Conservation (phyloP, 139 green algal species). For the Pedinophyceae sp. region DNA sequence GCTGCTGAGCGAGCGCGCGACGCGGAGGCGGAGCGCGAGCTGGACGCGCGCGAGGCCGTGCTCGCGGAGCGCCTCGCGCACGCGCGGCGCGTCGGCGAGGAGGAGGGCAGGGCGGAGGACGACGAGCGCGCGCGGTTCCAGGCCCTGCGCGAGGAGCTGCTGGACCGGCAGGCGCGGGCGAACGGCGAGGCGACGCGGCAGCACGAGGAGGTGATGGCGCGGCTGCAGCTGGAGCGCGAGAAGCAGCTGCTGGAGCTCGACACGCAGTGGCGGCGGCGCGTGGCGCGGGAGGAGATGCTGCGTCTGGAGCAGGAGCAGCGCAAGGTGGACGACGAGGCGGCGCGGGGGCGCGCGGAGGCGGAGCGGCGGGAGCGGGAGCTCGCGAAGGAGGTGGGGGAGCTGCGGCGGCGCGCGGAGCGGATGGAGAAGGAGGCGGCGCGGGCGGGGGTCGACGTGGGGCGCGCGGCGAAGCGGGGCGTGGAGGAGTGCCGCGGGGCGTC, state of each 20-base stretch:
- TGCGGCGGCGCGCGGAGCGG: background rate
- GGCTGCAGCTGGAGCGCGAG: slow-evolving; percentile 4
- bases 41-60: background rate
- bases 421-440: background rate
- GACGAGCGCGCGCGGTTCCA: slow-evolving; percentile 3
- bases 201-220: slow-evolving; percentile 6
- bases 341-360: background rate
- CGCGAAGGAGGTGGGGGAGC: background rate
- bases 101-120: background rate
- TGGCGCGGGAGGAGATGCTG: slow-evolving; percentile 2
- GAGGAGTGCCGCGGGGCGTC: too few relatives aligned
- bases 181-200: background rate
- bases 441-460: background rate
- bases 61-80: background rate
- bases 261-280: slow-evolving; percentile 1
- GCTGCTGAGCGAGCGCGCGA: background rate
- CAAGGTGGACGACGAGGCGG: background rate
- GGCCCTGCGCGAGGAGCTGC: background rate
- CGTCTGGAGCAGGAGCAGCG: background rate
- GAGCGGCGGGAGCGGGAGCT: too few relatives aligned
- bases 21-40: background rate
- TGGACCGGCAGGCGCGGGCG: background rate
- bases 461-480: too few relatives aligned
- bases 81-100: background rate
- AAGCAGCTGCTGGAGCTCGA: slow-evolving; percentile 5